Conservation (phyloP, 1,284 basidiomycete species). For the Termitomyces sp. region DNA sequence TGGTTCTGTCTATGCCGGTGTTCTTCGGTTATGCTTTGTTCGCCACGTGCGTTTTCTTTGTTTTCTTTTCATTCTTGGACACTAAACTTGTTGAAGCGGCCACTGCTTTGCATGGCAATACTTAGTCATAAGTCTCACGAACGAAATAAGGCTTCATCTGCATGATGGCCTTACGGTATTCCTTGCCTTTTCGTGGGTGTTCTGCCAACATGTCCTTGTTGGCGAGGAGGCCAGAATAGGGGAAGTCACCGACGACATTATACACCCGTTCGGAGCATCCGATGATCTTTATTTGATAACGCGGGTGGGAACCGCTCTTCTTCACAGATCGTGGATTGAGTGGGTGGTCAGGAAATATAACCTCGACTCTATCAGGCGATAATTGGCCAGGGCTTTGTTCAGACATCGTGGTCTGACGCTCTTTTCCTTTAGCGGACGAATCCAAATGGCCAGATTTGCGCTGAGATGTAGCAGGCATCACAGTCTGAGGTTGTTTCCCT, state of each 20-base stretch:
- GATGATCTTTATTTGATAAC: background rate
- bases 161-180: background rate
- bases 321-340: too few relatives aligned
- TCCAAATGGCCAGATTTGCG: too few relatives aligned
- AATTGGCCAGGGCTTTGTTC: too few relatives aligned
- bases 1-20: slow-evolving; percentile 84
- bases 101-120: too few relatives aligned
- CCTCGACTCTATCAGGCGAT: too few relatives aligned
- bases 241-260: background rate
- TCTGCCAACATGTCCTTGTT: background rate
- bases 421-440: too few relatives aligned
- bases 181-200: background rate
- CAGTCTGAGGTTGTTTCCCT: too few relatives aligned
- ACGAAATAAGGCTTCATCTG: background rate
- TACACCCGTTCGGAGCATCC: background rate
- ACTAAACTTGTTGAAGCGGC: too few relatives aligned
- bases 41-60: slow-evolving; percentile 66
- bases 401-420: too few relatives aligned
- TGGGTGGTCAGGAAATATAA: too few relatives aligned
- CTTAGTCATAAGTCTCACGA: too few relatives aligned
- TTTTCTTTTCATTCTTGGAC: slow-evolving; percentile 2
- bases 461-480: too few relatives aligned
- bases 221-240: background rate
- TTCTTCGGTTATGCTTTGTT: slow-evolving; percentile 79
- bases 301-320: background rate